Conservation (phyloP, 129 eudicot species). For the Cynara cardunculus region DNA sequence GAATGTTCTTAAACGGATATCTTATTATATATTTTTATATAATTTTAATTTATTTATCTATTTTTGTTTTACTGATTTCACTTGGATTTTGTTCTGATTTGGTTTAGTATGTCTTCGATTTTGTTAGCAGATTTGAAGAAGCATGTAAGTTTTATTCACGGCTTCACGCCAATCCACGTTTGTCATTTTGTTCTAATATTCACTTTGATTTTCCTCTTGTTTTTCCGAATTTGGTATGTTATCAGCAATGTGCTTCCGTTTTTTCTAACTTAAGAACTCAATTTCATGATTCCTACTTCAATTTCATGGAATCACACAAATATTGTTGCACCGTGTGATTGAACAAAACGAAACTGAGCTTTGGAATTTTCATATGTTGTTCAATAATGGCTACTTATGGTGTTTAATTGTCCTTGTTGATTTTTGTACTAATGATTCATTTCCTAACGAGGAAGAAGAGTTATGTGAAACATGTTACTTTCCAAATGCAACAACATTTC, state of each 20-base stretch:
- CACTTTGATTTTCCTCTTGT: too few species aligned
- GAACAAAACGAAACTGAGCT: not conserved
- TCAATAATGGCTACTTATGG: not conserved
- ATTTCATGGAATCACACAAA: slow-evolving; percentile 2
- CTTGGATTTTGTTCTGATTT: too few species aligned
- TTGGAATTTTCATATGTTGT: not conserved
- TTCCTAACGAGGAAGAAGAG: not conserved
- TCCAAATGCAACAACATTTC: not conserved
- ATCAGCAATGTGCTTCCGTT: not conserved
- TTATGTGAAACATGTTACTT: not conserved
- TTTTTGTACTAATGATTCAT: not conserved
- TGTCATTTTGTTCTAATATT: too few species aligned
- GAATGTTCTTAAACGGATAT: too few species aligned
- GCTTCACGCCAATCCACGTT: too few species aligned
- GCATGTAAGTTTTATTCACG: too few species aligned
- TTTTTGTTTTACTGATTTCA: too few species aligned
- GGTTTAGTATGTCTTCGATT: too few species aligned
- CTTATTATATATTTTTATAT: too few species aligned
- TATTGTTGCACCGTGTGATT: not conserved
- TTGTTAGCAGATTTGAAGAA: too few species aligned
- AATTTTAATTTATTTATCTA: too few species aligned
- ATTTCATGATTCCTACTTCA: slow-evolving; percentile 8
- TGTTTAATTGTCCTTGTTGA: not conserved
- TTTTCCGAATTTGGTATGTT: not conserved
- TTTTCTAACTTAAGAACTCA: not conserved